Evolutionary conservation across 192 early-diverging fungal genomes (phyloP), one percentile per base, ranked within the genome.

Genomic region (Coemansia reversa): DNA sequence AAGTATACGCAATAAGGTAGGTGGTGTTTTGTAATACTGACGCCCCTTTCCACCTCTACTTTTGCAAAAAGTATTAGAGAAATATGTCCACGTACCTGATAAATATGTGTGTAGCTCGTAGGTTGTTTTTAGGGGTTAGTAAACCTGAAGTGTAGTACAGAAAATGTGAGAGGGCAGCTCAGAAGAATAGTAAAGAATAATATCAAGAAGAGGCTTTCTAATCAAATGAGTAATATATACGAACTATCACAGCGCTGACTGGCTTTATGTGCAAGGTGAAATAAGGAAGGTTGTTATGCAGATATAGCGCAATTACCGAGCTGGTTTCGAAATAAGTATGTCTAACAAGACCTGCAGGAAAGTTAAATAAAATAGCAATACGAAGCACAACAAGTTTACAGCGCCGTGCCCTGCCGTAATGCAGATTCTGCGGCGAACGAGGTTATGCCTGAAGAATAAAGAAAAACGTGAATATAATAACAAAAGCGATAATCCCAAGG

Each of bases 401-500:
- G 14, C 39, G 14, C 39, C 3, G 14, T 16, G 39, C 3, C 39
- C 39, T 45, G 39, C 39, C 14, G 39, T 16, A 1, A 45, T 45
- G 39, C 39, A 45, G 39, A 45, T 45, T 16, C 39, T 45, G 14
- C 39, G 9, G 39, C 39, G 14, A 3, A 45, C 14, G 14, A 16
- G 12, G 39, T 14, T 45, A 45, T 16, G 12, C 19, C 52, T 53
- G 52, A 9, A 53, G 28, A 53, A 53, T 29, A 53, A 53, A 53
- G 14, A 24, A 5, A 53, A 53, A 53, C 1, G 11, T 18, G 9
- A 11, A 53, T 53, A 53, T 23, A 16, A 12, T 53, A 24, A 29
- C 23, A 24, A 11, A 53, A 53, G 52, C 28, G 20, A 24, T 53
- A 53, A 28, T 48, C 19, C 51, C 28, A 55, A 56, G 28, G 47